Conservation (phyloP, 768 basidiomycete species). For the Boletus coccyginus region DNA sequence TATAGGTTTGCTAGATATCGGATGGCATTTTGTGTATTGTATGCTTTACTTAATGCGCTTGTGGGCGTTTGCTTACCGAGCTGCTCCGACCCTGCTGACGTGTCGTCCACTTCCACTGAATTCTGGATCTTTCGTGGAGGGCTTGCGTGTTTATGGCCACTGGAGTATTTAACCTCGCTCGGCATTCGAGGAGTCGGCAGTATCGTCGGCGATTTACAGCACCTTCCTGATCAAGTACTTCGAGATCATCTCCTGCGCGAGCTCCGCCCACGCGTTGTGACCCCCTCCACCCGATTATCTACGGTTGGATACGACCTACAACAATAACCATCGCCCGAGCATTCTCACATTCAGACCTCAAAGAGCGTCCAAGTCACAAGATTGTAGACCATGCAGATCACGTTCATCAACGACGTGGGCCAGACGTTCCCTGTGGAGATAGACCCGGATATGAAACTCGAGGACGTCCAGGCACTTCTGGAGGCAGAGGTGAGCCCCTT, state of each 20-base stretch:
- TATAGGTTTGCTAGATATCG: neutral
- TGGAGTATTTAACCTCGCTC: conserved; percentile 14
- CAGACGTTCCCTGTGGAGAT: conserved; percentile 73
- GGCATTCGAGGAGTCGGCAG: neutral
- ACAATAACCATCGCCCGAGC: neutral
- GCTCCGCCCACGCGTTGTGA: neutral
- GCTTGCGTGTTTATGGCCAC: conserved; percentile 16
- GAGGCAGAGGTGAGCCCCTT: conserved; percentile 82
- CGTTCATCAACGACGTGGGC: conserved; percentile 68
- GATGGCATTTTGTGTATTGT: neutral
- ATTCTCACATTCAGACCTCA: neutral
- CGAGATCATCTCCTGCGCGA: conserved; percentile 1
- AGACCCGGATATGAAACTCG: conserved; percentile 86
- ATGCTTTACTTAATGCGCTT: conserved; percentile 8
- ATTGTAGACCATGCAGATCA: conserved; percentile 55
- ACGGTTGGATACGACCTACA: neutral
- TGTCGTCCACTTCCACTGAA: conserved; percentile 17
- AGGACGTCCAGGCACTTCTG: conserved; percentile 90
- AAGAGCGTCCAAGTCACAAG: neutral
- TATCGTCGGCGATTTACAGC: conserved; percentile 3
- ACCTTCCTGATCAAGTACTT: conserved; percentile 28
- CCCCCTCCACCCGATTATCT: conserved; percentile 4
- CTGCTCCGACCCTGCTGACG: conserved; percentile 9
- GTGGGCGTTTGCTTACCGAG: conserved; percentile 11
- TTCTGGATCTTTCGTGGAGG: conserved; percentile 22